These are phyloP conservation scores for Cladosporium sp. DNA, from an alignment of 2,329 filamentous ascomycete species.

Conservation along the genomic window DNA sequence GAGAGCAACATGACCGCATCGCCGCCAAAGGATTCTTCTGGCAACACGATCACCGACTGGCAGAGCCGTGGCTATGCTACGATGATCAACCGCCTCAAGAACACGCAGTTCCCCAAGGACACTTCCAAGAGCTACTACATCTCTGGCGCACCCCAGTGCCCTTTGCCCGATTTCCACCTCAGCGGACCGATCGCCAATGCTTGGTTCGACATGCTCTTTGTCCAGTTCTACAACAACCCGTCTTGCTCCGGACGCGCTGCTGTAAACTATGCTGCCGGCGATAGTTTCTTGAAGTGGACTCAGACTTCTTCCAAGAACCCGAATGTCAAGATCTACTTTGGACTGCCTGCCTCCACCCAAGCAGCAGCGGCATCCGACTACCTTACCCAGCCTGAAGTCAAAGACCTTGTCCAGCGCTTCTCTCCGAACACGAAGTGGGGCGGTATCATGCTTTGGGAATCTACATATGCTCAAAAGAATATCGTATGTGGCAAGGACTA, in stretches of 20 bases:
- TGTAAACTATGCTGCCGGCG: constrained; percentile 33
- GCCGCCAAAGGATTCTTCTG: constrained; percentile 36
- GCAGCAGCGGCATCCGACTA: constrained; percentile 41
- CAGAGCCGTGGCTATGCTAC: constrained; percentile 39
- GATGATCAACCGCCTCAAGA: constrained; percentile 51
- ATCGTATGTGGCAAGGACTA: constrained; percentile 46
- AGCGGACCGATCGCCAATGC: constrained; percentile 37
- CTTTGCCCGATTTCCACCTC: constrained; percentile 49
- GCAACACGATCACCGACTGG: constrained; percentile 32
- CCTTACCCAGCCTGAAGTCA: constrained; percentile 48
- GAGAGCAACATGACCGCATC: constrained; percentile 37
- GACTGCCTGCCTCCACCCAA: constrained; percentile 41
- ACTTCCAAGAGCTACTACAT: constrained; percentile 48
- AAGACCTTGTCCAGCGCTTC: constrained; percentile 47
- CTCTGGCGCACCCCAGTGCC: constrained; percentile 50
- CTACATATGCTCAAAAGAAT: constrained; percentile 51
- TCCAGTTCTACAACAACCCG: constrained; percentile 53
- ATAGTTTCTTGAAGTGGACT: constrained; percentile 53
- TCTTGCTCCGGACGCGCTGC: constrained; percentile 47
- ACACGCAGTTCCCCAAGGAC: constrained; percentile 38
- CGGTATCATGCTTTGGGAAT: constrained; percentile 63
- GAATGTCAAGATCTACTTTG: constrained; percentile 55
- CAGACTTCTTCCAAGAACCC: constrained; percentile 36
- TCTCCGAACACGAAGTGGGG: constrained; percentile 50
- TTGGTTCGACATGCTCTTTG: constrained; percentile 48